phyloP scores from a whole-genome alignment of 2,329 filamentous ascomycete species.

The Rhytidhysteron rufulum region DNA sequence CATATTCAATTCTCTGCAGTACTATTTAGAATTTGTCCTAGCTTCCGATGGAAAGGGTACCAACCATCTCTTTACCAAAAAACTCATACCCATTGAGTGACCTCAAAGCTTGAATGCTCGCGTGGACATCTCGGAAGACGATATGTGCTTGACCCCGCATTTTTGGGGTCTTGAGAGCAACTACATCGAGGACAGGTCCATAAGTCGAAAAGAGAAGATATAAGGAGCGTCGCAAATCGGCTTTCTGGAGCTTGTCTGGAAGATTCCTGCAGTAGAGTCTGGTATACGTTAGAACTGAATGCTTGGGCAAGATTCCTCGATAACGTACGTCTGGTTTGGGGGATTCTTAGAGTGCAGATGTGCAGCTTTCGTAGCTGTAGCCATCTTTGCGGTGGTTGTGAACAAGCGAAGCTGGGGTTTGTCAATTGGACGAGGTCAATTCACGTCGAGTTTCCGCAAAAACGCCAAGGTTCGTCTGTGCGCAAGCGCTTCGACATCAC shows the following conservation, averaged over 20 bases:
- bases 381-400: conserved; percentile 23
- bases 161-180: conserved; percentile 80
- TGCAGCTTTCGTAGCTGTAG: conserved; percentile 12
- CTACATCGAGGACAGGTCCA: conserved; percentile 85
- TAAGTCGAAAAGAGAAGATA: conserved; percentile 95
- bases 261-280: conserved; percentile 90
- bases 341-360: not conserved
- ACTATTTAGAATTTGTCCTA: conserved; percentile 1
- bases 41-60: conserved; percentile 29
- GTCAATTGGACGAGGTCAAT: too few species aligned
- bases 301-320: too few species aligned
- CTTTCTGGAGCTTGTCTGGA: conserved; percentile 84
- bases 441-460: not conserved
- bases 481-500: not conserved
- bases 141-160: conserved; percentile 97
- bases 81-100: conserved; percentile 82
- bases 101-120: conserved; percentile 92
- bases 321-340: conserved; percentile 35
- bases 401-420: too few species aligned
- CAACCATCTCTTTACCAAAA: conserved; percentile 78
- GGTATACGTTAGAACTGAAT: too few species aligned
- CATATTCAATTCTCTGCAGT: conserved; percentile 79
- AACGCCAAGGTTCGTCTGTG: conserved; percentile 1
- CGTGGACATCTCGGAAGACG: conserved; percentile 82
- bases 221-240: conserved; percentile 77